Evolutionary conservation across 305 asterid species (phyloP).

Genomic region (Ruellia speciosa): DNA sequence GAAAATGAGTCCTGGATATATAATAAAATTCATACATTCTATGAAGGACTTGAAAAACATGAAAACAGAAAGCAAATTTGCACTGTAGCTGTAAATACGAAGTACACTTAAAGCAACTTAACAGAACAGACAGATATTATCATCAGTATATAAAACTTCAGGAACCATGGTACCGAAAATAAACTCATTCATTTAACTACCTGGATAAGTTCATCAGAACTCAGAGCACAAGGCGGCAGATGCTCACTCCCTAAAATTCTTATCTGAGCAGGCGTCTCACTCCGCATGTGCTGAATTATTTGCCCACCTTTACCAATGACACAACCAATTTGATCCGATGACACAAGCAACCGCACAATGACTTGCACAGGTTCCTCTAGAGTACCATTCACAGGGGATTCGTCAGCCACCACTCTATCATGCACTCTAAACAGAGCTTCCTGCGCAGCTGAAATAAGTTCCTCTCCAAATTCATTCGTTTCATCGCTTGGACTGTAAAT

Average conservation of each 20-base stretch:
- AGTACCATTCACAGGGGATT: slow-evolving; percentile 40
- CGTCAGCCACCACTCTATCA: slow-evolving; percentile 59
- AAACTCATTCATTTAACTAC: slow-evolving; percentile 13
- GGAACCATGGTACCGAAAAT: slow-evolving; percentile 7
- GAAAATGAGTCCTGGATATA: no score
- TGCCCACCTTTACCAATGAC: slow-evolving; percentile 62
- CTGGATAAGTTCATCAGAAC: slow-evolving; percentile 64
- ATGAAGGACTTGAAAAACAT: neutral
- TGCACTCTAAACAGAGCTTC: slow-evolving; percentile 82
- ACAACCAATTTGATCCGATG: slow-evolving; percentile 81
- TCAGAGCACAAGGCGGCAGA: slow-evolving; percentile 82
- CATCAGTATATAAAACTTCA: neutral
- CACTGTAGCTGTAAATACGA: no score
- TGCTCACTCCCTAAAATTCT: slow-evolving; percentile 70
- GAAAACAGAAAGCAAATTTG: no score
- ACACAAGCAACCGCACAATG: slow-evolving; percentile 61
- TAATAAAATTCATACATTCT: no score
- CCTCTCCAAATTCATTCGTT: slow-evolving; percentile 52
- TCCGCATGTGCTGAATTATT: slow-evolving; percentile 33
- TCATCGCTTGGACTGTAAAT: slow-evolving; percentile 69
- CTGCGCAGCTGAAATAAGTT: slow-evolving; percentile 61
- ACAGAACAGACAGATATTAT: slow-evolving; percentile 1
- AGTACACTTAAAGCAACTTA: slow-evolving; percentile 11
- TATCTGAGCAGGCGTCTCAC: slow-evolving; percentile 52
- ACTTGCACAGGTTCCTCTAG: slow-evolving; percentile 47